Evolutionary conservation across 169 alveolate species (phyloP).

Genomic region (Amoebophrya sp.): DNA sequence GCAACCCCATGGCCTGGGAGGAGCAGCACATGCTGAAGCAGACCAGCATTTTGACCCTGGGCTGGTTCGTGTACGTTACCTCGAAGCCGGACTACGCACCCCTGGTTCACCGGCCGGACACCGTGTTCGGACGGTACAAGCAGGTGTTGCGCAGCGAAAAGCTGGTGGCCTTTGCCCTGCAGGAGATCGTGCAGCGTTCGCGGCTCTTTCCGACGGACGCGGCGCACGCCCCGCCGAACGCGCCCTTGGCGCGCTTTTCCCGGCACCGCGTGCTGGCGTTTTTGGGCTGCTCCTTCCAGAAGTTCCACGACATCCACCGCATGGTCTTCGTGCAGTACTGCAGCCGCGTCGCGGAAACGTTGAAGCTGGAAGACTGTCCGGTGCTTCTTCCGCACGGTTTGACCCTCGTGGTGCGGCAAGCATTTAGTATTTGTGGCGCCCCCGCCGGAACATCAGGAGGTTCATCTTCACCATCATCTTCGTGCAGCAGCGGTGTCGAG

Average conservation of each 20-base stretch:
- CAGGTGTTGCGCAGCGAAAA: not conserved
- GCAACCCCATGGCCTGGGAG: not conserved
- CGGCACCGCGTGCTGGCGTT: not conserved
- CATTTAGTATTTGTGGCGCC: too few relatives aligned
- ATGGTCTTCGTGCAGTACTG: not conserved
- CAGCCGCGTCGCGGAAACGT: not conserved
- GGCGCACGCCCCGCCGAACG: not conserved
- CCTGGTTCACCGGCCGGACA: not conserved
- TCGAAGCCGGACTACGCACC: not conserved
- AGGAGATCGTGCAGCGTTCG: not conserved
- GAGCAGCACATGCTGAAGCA: not conserved
- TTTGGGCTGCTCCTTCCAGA: not conserved
- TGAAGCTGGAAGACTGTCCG: not conserved
- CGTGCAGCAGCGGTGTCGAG: not conserved
- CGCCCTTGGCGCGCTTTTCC: not conserved
- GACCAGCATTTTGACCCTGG: not conserved
- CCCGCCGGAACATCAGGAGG: too few relatives aligned
- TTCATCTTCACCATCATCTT: not conserved
- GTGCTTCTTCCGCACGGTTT: not conserved
- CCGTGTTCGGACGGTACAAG: not conserved
- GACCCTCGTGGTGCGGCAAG: not conserved
- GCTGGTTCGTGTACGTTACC: not conserved
- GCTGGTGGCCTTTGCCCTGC: not conserved
- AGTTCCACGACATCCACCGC: not conserved
- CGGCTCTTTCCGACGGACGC: not conserved